Base-by-base conservation (phyloP, 345 rosid species). In the Dovyalis caffra region DNA sequence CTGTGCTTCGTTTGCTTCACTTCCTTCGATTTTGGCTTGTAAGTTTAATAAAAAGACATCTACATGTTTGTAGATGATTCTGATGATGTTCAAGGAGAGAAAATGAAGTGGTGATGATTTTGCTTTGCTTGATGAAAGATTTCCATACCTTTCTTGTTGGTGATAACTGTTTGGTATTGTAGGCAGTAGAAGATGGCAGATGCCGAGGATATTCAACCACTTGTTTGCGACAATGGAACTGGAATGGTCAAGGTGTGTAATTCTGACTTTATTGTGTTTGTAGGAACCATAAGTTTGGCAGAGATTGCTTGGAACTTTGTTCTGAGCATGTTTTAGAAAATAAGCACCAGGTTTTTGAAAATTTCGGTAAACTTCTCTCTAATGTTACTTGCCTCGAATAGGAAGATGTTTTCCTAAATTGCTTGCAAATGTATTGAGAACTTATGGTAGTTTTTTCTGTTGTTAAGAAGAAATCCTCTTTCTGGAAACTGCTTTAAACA, bases 221-320 rank as follows among this genome's bases (percentile, higher is more conserved):
- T 88, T 37, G 88, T 91, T 26, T 89, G 92, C 37, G 97, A 91
- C 77, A 91, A 91, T 88, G 93, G 96, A 78, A 90, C 95, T 16
- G 95, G 95, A 80, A 91, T 91, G 97, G 94, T 91, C 69, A 91
- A 90, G 94, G 97, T 91, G 73, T 45, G 74, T 66, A 20, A 29
- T 21, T 26, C 16, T n/a, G 45, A 32, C 53, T 49, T 29, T 37
- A 1, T 25, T 64, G 3, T 25, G 3, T 43, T 23, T 15, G 18
- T 53, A 23, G 60, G 8, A 53, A n/a, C 26, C 8, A 1, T 20
- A 51, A 6, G 25, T 51, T 70, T 43, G 16, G 25, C n/a, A 64
- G 28, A 21, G 23, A 32, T 33, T 64, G 14, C 6, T 51, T 49
- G 57, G 2, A 53, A 53, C 14, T n/a, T n/a, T 53, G 60, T 3